A percentile compares a stretch with the other conserved stretches of the same genome.
These are phyloP conservation scores for Fusarium sp. DNA, from an alignment of 2,329 filamentous ascomycete species.

Conservation along the genomic window DNA sequence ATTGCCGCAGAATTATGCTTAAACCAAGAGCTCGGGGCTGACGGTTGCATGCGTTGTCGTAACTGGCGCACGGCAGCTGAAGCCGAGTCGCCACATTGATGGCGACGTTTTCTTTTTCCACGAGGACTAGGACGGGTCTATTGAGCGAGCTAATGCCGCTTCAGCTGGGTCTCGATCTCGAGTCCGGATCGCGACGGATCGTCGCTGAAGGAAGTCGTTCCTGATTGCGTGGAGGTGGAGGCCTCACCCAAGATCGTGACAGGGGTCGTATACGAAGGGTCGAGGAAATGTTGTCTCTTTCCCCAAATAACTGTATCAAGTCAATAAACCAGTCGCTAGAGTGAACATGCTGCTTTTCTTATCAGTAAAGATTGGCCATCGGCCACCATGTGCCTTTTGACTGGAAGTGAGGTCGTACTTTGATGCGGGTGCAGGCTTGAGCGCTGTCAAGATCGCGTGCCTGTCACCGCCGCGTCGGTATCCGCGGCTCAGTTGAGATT, in stretches of 20 bases:
- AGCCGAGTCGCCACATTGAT: not conserved
- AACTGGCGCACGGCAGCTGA: not conserved
- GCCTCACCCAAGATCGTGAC: not conserved
- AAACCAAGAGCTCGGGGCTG: constrained; percentile 1
- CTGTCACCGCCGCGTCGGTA: no score
- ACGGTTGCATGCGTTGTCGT: constrained; percentile 2
- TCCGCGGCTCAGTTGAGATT: no score
- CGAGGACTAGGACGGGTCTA: not conserved
- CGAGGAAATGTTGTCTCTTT: no score
- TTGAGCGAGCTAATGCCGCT: constrained; percentile 1
- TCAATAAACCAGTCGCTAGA: no score
- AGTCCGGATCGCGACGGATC: constrained; percentile 12
- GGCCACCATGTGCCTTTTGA: no score
- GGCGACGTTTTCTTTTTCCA: constrained; percentile 6
- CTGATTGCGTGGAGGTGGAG: not conserved
- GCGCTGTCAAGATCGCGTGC: no score
- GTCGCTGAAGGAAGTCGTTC: constrained; percentile 3
- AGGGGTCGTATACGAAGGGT: no score
- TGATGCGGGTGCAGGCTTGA: no score
- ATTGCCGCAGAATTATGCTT: constrained; percentile 6
- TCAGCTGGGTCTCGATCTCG: not conserved
- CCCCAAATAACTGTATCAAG: no score
- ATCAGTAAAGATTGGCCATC: no score
- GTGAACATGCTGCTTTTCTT: no score
- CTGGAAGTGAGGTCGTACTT: no score